A percentile compares a stretch with the other conserved stretches of the same genome.
Conservation (phyloP, 1,284 basidiomycete species). For the Anthracocystis panici-leucophaei region DNA sequence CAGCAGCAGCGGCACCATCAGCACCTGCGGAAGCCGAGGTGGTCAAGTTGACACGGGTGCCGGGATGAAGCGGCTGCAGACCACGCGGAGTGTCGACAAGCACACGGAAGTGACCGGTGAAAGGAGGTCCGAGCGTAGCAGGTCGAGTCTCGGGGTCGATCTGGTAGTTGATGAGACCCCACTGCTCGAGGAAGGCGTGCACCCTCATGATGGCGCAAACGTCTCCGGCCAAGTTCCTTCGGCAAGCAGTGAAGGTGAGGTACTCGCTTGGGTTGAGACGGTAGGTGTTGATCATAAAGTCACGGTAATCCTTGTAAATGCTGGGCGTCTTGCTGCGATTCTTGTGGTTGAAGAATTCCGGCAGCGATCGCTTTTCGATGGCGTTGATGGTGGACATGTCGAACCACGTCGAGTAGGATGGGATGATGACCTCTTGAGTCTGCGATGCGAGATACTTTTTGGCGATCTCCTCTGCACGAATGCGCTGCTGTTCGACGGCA, state of each 20-base stretch:
- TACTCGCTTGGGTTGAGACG: conserved; percentile 94
- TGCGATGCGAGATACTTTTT: conserved; percentile 94
- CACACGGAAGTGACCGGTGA: conserved; percentile 98
- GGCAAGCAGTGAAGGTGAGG: conserved; percentile 95
- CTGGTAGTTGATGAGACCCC: conserved; percentile 99
- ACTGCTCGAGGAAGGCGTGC: conserved; percentile 97
- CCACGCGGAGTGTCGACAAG: conserved; percentile 96
- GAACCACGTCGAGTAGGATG: conserved; percentile 98
- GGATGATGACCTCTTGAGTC: conserved; percentile 92
- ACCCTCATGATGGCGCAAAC: conserved; percentile 99
- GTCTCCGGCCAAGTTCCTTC: conserved; percentile 95
- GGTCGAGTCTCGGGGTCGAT: conserved; percentile 97
- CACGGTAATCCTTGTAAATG: conserved; percentile 98
- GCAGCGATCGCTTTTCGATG: conserved; percentile 90
- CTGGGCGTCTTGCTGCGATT: conserved; percentile 89
- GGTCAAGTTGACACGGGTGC: conserved; percentile 39
- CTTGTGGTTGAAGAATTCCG: conserved; percentile 97
- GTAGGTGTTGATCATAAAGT: conserved; percentile 99
- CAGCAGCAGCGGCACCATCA: conserved; percentile 12
- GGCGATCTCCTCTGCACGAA: conserved; percentile 84
- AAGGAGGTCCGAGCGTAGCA: conserved; percentile 92
- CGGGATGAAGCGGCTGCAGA: conserved; percentile 93
- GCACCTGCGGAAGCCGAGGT: conserved; percentile 26
- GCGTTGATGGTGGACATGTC: conserved; percentile 92
- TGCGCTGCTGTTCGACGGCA: conserved; percentile 81